A percentile compares a stretch with the other conserved stretches of the same genome.
Evolutionary conservation across 129 eudicot species (phyloP).

Genomic region (Pittosporum tobira): DNA sequence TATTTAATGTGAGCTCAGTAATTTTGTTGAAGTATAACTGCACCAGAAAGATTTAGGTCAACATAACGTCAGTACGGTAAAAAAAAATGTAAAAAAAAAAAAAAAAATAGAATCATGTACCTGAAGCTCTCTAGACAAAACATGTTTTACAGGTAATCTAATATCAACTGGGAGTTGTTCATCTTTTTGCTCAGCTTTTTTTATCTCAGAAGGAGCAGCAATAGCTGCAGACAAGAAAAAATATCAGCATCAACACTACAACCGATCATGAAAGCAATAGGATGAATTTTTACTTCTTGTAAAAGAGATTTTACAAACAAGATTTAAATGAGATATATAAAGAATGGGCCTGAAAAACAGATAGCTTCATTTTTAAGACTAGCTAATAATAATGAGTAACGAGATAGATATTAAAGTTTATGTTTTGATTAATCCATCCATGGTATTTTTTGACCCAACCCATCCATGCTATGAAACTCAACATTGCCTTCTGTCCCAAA

Average conservation of each 20-base stretch:
- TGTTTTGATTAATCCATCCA: too few relatives aligned
- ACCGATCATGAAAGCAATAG: background rate
- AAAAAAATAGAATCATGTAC: conserved; percentile 13
- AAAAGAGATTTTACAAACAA: too few relatives aligned
- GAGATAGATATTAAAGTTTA: too few relatives aligned
- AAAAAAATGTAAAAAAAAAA: background rate
- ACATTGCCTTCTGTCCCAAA: too few relatives aligned
- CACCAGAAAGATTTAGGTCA: conserved; percentile 11
- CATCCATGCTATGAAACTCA: too few relatives aligned
- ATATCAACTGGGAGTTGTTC: conserved; percentile 53
- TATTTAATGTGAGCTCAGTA: conserved; percentile 52
- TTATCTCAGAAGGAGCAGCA: conserved; percentile 38
- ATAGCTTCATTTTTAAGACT: background rate
- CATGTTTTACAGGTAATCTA: conserved; percentile 62
- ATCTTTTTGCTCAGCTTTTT: conserved; percentile 40
- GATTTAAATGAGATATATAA: background rate
- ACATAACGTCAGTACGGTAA: background rate
- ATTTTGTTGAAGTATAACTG: conserved; percentile 60
- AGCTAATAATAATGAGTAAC: background rate
- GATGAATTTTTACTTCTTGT: background rate
- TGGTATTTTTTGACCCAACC: too few relatives aligned
- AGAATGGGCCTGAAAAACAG: background rate
- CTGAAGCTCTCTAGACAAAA: conserved; percentile 82
- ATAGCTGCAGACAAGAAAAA: conserved; percentile 44
- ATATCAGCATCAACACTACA: conserved; percentile 19